Base-by-base conservation (phyloP, 2,329 filamentous ascomycete species). In the Aspergillus sp. region DNA sequence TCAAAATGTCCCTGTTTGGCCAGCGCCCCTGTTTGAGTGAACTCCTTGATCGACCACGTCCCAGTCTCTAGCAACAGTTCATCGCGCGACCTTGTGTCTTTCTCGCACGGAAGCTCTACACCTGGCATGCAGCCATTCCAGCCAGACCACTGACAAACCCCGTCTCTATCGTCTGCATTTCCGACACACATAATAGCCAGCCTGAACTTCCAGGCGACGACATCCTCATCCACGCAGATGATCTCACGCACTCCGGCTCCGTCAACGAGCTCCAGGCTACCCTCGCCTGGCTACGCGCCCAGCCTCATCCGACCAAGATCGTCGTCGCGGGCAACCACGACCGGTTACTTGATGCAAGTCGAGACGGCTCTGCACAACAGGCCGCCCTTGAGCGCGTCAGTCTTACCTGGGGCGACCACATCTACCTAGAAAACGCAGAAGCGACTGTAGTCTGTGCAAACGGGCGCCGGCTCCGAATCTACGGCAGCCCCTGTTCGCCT, bases 291-390 rank as follows among this genome's bases (percentile, higher is more conserved):
- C 76, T 96, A 17, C 78, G 77, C 31, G 72, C 76, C 1, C 80
- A 88, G 16, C 86, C 88, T 0, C 89, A 95, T 65, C 71, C 73
- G 38, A 80, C 91, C 68, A 95, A 96, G 70, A 77, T 96, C 13
- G 80, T 91, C 14, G 83, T 96, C 29, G 84, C 84, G 13, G 91
- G 91, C 0, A 96, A 96, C 66, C 91, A 96, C 66, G 91, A 96
- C 63, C 84, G 83, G 56, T 90, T 83, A 74, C 87, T 95, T 53
- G 91, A 94, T 69, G 71, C 75, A 6, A 74, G 78, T 82, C 88
- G 63, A 73, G 76, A 13, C 9, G 17, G 9, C 13, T 25, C 32
- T 5, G 17, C 38, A 34, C 10, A n/a, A 19, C 16, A 29, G 11
- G 20, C 38, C n/a, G 9, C 17, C 13, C 3, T 10, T 0, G 20